Base-by-base conservation (phyloP, 192 early-diverging fungal genomes). In the Lobulomyces angularis region DNA sequence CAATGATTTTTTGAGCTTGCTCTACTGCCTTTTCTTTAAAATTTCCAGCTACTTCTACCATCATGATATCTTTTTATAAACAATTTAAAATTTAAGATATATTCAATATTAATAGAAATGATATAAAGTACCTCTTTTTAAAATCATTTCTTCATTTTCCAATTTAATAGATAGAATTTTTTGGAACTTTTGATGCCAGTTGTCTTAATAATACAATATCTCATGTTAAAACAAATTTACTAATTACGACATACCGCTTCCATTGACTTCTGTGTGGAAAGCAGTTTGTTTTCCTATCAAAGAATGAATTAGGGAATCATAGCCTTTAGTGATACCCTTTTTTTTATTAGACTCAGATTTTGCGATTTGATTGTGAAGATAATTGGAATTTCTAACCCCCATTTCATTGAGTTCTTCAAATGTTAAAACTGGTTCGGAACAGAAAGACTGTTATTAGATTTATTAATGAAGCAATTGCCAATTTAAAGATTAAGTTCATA, bases 351-450 rank as follows among this genome's bases (percentile, higher is more conserved):
- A 11, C 19, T 14, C n/a, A 38, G 14, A 38, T 38, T 11, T 14
- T 38, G 7, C 37, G 11, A 5, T 11, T 14, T 23, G 19, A 8
- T 38, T 14, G 6, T 7, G 37, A n/a, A 7, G 8, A 23, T 6
- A 7, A 38, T 38, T 52, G 50, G 3, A 42, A 29, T 32, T 26
- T 20, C 22, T 62, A 26, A 41, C 37, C 41, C 68, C 68, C 53
- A 71, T 66, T 18, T 39, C 16, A 14, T 46, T 44, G 8, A 71
- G 43, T 27, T 71, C 68, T 14, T 65, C 56, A 12, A 55, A 61
- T 3, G 68, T 71, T 27, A 71, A 37, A 2, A 71, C 56, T 1
- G 68, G 68, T 25, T 71, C 68, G 5, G 68, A 60, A 45, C 55
- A 71, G 32, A 71, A 67, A 1, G 60, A 63, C 68, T 71, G 23